Conservation (phyloP, 495 filamentous ascomycete genomes). For the Extremus antarcticus region DNA sequence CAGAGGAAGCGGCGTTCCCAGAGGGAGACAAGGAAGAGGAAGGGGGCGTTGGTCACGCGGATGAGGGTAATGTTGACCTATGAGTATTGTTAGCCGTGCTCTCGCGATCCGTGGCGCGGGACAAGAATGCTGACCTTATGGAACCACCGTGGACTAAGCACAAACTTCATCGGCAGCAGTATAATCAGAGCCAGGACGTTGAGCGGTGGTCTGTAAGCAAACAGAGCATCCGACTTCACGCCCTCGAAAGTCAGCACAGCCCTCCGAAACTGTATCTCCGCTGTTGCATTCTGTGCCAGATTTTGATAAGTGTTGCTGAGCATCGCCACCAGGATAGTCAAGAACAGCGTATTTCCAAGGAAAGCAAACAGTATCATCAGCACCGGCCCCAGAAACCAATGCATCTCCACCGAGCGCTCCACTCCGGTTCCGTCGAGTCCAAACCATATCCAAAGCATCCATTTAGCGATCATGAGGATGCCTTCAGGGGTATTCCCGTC, state of each 20-base stretch:
- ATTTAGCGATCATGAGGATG: conserved; percentile 53
- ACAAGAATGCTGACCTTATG: background rate
- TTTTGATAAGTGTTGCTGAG: conserved; percentile 59
- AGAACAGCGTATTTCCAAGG: conserved; percentile 64
- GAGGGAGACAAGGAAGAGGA: conserved; percentile 49
- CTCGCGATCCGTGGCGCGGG: background rate
- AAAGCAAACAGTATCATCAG: conserved; percentile 65
- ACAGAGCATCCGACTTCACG: conserved; percentile 63
- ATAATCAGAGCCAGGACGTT: conserved; percentile 57
- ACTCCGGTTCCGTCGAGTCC: conserved; percentile 65
- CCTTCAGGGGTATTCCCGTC: conserved; percentile 28
- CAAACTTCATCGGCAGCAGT: conserved; percentile 54
- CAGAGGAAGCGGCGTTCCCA: conserved; percentile 44
- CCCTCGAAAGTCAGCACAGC: conserved; percentile 66
- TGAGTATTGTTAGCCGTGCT: background rate
- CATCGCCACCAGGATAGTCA: conserved; percentile 67
- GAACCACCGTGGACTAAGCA: conserved; percentile 58
- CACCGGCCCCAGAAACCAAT: conserved; percentile 53
- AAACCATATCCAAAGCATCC: conserved; percentile 79
- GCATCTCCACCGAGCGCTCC: conserved; percentile 52
- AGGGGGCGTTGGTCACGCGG: conserved; percentile 51
- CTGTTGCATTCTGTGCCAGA: conserved; percentile 51
- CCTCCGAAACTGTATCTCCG: conserved; percentile 60
- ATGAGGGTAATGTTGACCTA: conserved; percentile 59
- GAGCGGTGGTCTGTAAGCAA: conserved; percentile 63